A percentile compares a stretch with the other conserved stretches of the same genome.
phyloP scores from a whole-genome alignment of 306 rosid species.

The Cucurbita moschata region DNA sequence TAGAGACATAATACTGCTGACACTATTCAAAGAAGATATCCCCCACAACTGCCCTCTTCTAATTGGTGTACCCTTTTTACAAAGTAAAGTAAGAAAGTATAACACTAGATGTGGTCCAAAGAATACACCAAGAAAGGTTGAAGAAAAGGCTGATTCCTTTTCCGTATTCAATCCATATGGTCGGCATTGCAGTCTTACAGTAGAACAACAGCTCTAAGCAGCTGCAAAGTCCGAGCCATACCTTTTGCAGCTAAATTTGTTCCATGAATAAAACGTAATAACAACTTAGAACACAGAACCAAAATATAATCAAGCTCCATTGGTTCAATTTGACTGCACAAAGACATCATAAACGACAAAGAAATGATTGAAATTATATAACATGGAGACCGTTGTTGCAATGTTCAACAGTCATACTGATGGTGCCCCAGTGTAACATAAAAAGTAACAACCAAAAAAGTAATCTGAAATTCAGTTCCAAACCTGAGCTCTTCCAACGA shows the following conservation, averaged over 20 bases:
- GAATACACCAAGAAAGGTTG: not conserved
- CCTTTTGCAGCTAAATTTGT: not conserved
- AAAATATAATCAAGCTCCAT: not conserved
- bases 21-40: too few relatives aligned
- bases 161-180: not conserved
- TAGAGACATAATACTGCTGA: too few relatives aligned
- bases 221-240: not conserved
- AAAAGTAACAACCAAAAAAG: not conserved
- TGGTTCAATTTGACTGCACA: not conserved
- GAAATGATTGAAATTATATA: not conserved
- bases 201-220: not conserved
- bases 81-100: too few relatives aligned
- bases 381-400: not conserved
- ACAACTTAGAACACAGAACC: not conserved
- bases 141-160: not conserved
- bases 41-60: too few relatives aligned
- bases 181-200: not conserved
- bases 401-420: not conserved
- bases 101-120: not conserved
- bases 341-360: not conserved
- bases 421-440: not conserved
- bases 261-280: not conserved
- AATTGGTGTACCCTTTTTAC: too few relatives aligned
- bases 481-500: slow-evolving; percentile 84
- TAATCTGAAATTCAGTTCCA: not conserved